phyloP scores from a whole-genome alignment of 1,284 basidiomycete species.

The Cryptococcus sp. region DNA sequence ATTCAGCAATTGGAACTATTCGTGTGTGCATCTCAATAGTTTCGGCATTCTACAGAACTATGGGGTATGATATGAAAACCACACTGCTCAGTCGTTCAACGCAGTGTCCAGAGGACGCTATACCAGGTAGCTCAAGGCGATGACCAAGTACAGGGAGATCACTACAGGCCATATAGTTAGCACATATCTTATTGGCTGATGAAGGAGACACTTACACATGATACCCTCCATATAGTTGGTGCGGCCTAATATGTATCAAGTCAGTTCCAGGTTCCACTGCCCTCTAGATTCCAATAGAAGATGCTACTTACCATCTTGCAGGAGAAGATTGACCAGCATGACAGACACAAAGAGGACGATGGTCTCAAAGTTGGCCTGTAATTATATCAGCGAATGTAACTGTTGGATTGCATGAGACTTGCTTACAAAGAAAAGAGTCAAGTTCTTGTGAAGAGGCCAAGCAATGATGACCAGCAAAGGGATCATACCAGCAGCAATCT shows the following conservation, averaged over 20 bases:
- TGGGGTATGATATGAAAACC: neutral
- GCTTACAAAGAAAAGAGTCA: conserved; percentile 74
- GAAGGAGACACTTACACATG: conserved; percentile 17
- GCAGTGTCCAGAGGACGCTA: neutral
- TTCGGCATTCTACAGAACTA: too few species aligned
- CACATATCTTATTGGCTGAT: neutral
- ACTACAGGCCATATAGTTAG: conserved; percentile 41
- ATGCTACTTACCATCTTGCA: conserved; percentile 65
- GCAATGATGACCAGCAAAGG: conserved; percentile 78
- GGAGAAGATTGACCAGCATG: conserved; percentile 72
- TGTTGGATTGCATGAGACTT: neutral
- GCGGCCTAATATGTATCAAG: conserved; percentile 54
- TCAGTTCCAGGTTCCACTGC: conserved; percentile 11
- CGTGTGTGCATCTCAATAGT: too few species aligned
- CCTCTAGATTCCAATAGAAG: conserved; percentile 65
- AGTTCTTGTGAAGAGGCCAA: conserved; percentile 70
- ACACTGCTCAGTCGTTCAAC: conserved; percentile 1
- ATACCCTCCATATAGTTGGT: conserved; percentile 86
- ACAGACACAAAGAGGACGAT: conserved; percentile 80
- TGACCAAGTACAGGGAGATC: conserved; percentile 62
- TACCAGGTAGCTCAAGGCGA: conserved; percentile 55
- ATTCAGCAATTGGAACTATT: too few species aligned
- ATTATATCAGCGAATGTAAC: neutral
- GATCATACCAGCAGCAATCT: conserved; percentile 84
- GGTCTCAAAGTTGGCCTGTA: conserved; percentile 57